Base-by-base conservation (phyloP, 768 basidiomycete genomes). In the Panaeolus cyanescens region DNA sequence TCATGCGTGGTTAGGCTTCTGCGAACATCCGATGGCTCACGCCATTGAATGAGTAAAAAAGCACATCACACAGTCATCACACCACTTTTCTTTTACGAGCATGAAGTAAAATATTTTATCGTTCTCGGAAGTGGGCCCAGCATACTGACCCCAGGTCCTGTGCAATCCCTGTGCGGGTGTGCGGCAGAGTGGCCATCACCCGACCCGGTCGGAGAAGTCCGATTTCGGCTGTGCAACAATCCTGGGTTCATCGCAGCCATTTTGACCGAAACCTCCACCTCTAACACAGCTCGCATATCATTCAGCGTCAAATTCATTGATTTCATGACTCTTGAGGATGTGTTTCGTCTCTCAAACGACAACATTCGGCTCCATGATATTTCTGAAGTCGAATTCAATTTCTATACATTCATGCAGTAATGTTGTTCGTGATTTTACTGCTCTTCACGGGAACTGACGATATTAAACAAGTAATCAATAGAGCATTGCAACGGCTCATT, bases 281-380 rank as follows among this genome's bases (percentile, higher is more conserved):
- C 45, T 50, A 13, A 50, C 25, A 50, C 45, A 42, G 39, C 39
- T 42, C 39, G 25, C 45, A 50, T 50, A 50, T 50, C 45, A 50
- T 28, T 28, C 30, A 25, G 10, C 45, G 25, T 50, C 45, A 9
- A 50, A 50, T 50, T 28, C 45, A 50, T 50, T 28, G 25, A 50
- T 50, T 50, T 50, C 30, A 28, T 50, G 45, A 30, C 25, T 50
- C 25, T 28, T 8, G 25, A 22, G 30, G 45, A 50, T 50, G 45
- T 50, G 45, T 50, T 50, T 50, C 45, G 45, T 22, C 25, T 22
- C 25, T 50, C 45, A 50, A 50, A 50, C 45, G 25, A 4, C 45
- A 50, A 50, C 45, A 50, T 50, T 50, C 12, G 15, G n/a, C 45
- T 50, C n/a, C 45, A 50, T 50, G 45, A n/a, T 28, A 50, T 30